Evolutionary conservation across 495 filamentous ascomycete species (phyloP), one percentile per base, ranked within the genome.

Genomic region (Extremus antarcticus): DNA sequence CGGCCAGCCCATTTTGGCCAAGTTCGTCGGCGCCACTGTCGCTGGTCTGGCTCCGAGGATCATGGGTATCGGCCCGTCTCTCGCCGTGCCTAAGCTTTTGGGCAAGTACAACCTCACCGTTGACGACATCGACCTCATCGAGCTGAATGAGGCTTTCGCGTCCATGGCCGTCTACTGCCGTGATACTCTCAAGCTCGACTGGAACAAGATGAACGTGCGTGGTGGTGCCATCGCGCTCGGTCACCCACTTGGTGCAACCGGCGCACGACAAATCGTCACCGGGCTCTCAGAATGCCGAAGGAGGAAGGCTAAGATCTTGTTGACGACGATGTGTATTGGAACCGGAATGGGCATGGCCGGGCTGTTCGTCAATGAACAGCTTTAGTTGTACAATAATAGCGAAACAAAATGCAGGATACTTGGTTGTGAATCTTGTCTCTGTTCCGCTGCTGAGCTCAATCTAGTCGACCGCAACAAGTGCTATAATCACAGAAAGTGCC

Each of bases 131-230:
- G 92, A 98, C 61, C 77, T 98, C 45, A 80, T 87, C 60, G 92
- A 98, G 77, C 72, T 98, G 64, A 98, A 98, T 71, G 92, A 98
- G 78, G 92, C 92, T 1, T 98, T 98, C 61, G 92, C 91, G 23
- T 88, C 83, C 25, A 98, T 98, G 91, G 90, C 87, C 0, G 89
- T 95, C 1, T 98, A 95, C 76, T 95, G 89, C 72, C 67, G 85
- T 19, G 76, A 91, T 54, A 81, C 76, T 53, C 77, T 96, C 29
- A 82, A 82, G 35, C 71, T 96, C 43, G 86, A 92, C 58, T 80
- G 77, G 56, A 71, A 78, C 64, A 96, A 95, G 80, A 80, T 97
- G 73, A 97, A 96, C 75, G 83, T 86, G 15, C 76, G 88, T 55
- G 90, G 90, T 56, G 90, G 90, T 57, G 90, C 90, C 17, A 95